These are phyloP conservation scores for Schrenkiella parvula DNA, from an alignment of 345 rosid genomes.

Conservation along the genomic window DNA sequence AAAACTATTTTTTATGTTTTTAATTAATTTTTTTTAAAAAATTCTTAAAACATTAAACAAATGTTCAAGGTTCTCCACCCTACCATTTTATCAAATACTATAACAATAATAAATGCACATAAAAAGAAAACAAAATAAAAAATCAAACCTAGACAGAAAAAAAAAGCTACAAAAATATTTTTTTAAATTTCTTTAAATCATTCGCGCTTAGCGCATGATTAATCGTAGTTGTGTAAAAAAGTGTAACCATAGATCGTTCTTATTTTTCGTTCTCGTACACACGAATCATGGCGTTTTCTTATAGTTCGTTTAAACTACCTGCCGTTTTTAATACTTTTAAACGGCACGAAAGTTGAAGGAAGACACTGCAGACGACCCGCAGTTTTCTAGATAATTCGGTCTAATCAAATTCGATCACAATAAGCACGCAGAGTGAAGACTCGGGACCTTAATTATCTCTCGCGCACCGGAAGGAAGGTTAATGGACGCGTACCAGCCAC, in stretches of 20 bases:
- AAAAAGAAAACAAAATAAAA: too few species aligned
- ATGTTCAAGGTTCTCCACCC: too few species aligned
- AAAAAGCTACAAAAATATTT: too few species aligned
- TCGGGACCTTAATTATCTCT: not conserved
- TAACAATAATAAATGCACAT: too few species aligned
- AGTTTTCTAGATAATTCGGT: constrained; percentile 3
- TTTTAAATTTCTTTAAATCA: too few species aligned
- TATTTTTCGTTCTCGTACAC: not conserved
- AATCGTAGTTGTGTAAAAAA: constrained; percentile 20
- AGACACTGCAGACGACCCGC: not conserved
- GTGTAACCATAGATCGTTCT: not conserved
- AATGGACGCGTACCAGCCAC: constrained; percentile 63
- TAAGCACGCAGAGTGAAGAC: not conserved
- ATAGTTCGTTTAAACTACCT: not conserved
- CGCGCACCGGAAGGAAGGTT: not conserved
- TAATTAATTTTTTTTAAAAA: too few species aligned
- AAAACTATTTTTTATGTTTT: too few species aligned
- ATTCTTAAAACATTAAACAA: too few species aligned
- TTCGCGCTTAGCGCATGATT: too few species aligned
- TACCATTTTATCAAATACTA: too few species aligned
- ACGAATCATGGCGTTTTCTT: not conserved
- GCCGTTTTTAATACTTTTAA: not conserved
- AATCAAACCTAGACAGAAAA: too few species aligned
- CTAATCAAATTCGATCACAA: not conserved
- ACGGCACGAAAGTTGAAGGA: not conserved